phyloP scores from a whole-genome alignment of 441 rosid species.

The Biscutella auriculata region DNA sequence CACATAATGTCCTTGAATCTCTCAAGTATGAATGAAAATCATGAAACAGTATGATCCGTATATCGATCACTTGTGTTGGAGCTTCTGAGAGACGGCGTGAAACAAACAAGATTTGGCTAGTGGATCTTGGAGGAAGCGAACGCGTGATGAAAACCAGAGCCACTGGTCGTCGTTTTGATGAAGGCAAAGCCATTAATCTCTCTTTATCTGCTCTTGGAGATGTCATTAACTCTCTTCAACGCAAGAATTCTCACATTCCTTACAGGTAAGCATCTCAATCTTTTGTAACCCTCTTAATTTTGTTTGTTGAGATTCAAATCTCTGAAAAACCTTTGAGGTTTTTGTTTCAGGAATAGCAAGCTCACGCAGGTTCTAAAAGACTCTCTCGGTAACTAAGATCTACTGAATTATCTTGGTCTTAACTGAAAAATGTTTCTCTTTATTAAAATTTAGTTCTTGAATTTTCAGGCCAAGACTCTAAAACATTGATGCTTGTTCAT shows the following conservation, averaged over 20 bases:
- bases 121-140: slow-evolving; percentile 84
- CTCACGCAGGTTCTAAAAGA: slow-evolving; percentile 78
- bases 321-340: not conserved
- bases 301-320: not conserved
- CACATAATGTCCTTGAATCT: not conserved
- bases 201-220: slow-evolving; percentile 79
- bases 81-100: slow-evolving; percentile 56
- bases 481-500: slow-evolving; percentile 76
- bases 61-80: slow-evolving; percentile 39
- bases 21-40: not conserved
- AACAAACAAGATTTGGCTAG: slow-evolving; percentile 62
- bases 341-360: slow-evolving; percentile 64
- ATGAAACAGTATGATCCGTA: slow-evolving; percentile 55
- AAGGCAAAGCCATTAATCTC: slow-evolving; percentile 85
- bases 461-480: slow-evolving; percentile 63
- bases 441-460: not conserved
- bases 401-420: not conserved
- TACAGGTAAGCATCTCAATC: slow-evolving; percentile 38
- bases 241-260: slow-evolving; percentile 55
- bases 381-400: slow-evolving; percentile 50
- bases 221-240: slow-evolving; percentile 68
- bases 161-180: slow-evolving; percentile 70
- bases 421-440: not conserved
- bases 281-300: not conserved
- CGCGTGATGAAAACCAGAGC: slow-evolving; percentile 80